These are phyloP conservation scores for Rutstroemia sp. DNA, from an alignment of 2,329 filamentous ascomycete genomes.

Conservation along the genomic window DNA sequence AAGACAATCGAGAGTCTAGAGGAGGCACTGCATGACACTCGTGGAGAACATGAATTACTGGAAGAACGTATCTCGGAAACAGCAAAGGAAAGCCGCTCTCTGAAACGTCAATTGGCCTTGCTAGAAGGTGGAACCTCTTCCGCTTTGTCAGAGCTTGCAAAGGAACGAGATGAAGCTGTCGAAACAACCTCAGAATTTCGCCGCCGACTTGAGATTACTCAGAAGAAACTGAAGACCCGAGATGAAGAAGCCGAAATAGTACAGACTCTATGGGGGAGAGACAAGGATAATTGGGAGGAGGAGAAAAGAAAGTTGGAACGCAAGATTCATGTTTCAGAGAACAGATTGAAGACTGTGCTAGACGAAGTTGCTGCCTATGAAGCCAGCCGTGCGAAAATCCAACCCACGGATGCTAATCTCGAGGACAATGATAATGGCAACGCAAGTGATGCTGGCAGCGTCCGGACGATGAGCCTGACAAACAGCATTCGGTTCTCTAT, in stretches of 20 bases:
- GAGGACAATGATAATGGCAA: constrained; percentile 48
- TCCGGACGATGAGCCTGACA: constrained; percentile 66
- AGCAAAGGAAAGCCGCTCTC: constrained; percentile 68
- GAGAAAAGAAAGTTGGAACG: constrained; percentile 78
- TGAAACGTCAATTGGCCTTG: constrained; percentile 79
- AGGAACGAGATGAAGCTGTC: constrained; percentile 79
- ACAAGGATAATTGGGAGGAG: constrained; percentile 78
- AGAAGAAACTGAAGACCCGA: constrained; percentile 70
- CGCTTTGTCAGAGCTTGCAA: constrained; percentile 73
- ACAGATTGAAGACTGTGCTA: constrained; percentile 71
- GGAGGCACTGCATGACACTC: constrained; percentile 59
- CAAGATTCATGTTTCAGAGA: constrained; percentile 84
- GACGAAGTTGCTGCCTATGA: constrained; percentile 77
- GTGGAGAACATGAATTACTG: constrained; percentile 67
- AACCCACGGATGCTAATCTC: constrained; percentile 54
- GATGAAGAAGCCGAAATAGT: constrained; percentile 78
- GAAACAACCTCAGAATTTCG: constrained; percentile 65
- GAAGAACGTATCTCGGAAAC: constrained; percentile 53
- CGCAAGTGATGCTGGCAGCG: constrained; percentile 62
- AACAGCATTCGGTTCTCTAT: constrained; percentile 68
- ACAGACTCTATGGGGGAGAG: constrained; percentile 74
- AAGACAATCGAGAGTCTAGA: constrained; percentile 84
- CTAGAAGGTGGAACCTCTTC: constrained; percentile 84
- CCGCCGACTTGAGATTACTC: constrained; percentile 66
- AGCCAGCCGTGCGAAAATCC: constrained; percentile 40